These are phyloP conservation scores for Fonsecaea monophora DNA, from an alignment of 2,329 filamentous ascomycete species.

Conservation along the genomic window DNA sequence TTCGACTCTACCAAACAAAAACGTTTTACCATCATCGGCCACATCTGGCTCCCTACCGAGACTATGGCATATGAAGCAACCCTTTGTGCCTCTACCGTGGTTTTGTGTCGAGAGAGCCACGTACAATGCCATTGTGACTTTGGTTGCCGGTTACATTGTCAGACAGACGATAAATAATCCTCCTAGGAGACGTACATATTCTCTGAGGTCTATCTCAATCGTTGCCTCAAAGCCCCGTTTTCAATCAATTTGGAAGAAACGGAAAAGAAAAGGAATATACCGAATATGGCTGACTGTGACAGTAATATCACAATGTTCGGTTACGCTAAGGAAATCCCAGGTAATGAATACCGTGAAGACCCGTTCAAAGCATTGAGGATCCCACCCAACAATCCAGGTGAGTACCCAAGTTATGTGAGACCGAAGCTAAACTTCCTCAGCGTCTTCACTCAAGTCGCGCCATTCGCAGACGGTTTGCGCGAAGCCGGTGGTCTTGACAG, in stretches of 20 bases:
- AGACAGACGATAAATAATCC: not conserved
- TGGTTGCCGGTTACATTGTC: not conserved
- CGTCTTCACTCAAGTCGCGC: slow-evolving; percentile 12
- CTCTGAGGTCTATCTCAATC: not conserved
- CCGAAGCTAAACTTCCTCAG: slow-evolving; percentile 17
- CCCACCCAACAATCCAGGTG: not conserved
- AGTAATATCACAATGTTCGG: not conserved
- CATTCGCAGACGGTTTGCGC: slow-evolving; percentile 23
- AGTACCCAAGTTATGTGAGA: slow-evolving; percentile 5
- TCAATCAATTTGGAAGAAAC: not conserved
- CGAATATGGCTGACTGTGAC: slow-evolving; percentile 13
- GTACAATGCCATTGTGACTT: not conserved
- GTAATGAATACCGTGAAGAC: slow-evolving; percentile 15
- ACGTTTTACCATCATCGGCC: not conserved
- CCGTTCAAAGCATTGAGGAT: not conserved
- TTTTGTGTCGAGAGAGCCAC: not conserved
- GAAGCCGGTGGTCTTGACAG: slow-evolving; percentile 12
- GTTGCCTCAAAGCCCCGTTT: not conserved
- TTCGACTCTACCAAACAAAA: not conserved
- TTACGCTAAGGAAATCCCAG: slow-evolving; percentile 13
- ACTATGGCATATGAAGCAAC: not conserved
- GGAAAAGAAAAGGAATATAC: not conserved
- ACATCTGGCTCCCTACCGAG: not conserved
- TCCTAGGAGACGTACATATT: not conserved
- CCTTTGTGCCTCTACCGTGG: not conserved